Evolutionary conservation across 2,329 filamentous ascomycete genomes (phyloP).

Genomic region (Microdochium bolleyi): DNA sequence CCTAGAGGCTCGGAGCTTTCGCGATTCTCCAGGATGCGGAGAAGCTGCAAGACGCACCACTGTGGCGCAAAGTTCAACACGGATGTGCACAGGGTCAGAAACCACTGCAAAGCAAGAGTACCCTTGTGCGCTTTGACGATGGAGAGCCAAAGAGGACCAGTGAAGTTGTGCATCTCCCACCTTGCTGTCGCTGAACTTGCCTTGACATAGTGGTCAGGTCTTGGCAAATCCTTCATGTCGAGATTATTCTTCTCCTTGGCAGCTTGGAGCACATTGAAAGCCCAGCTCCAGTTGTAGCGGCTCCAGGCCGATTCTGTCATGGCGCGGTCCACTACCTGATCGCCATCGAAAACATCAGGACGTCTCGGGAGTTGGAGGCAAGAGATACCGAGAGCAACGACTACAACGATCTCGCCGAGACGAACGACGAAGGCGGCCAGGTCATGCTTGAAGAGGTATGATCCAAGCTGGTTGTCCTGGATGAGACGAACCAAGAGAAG

Average conservation of each 20-base stretch:
- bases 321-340: conserved; percentile 53
- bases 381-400: conserved; percentile 35
- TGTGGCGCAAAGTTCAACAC: conserved; percentile 63
- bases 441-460: conserved; percentile 22
- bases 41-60: conserved; percentile 57
- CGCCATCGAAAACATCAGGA: conserved; percentile 56
- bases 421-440: conserved; percentile 34
- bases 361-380: conserved; percentile 55
- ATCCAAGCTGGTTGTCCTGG: conserved; percentile 32
- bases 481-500: conserved; percentile 34
- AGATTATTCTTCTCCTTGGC: conserved; percentile 52
- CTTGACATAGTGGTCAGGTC: conserved; percentile 47
- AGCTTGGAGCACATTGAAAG: conserved; percentile 40
- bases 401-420: conserved; percentile 34
- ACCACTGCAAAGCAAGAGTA: conserved; percentile 50
- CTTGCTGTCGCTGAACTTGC: conserved; percentile 38
- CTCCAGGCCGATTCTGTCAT: conserved; percentile 51
- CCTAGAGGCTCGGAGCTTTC: conserved; percentile 34
- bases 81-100: conserved; percentile 43
- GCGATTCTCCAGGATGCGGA: conserved; percentile 55
- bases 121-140: conserved; percentile 50
- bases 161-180: conserved; percentile 39
- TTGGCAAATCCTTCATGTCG: conserved; percentile 53
- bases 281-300: conserved; percentile 62
- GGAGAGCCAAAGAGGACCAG: conserved; percentile 49